phyloP scores from a whole-genome alignment of 2,329 filamentous ascomycete species.

The Akanthomyces lecanii region DNA sequence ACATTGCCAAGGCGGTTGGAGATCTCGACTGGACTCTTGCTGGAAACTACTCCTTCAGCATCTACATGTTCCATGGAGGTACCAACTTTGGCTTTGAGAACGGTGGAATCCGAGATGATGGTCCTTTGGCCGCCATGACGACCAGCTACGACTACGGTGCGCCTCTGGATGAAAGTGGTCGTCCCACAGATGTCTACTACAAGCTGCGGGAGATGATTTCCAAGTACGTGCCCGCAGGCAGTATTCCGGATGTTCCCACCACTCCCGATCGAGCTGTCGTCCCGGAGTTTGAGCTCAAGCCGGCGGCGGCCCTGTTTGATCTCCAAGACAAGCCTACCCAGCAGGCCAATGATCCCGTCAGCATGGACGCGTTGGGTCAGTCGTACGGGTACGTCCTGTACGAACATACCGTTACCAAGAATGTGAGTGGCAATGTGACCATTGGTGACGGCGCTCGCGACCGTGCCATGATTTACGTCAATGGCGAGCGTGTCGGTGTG shows the following conservation, averaged over 20 bases:
- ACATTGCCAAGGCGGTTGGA: conserved; percentile 25
- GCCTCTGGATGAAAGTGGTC: conserved; percentile 46
- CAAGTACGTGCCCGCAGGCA: conserved; percentile 33
- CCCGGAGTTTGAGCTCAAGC: conserved; percentile 34
- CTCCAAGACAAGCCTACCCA: conserved; percentile 24
- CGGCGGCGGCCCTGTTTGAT: conserved; percentile 37
- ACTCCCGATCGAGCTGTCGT: conserved; percentile 32
- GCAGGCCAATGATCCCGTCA: conserved; percentile 28
- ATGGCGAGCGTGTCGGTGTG: conserved; percentile 37
- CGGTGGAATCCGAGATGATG: conserved; percentile 41
- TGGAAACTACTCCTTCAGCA: conserved; percentile 40
- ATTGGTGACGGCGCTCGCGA: conserved; percentile 43
- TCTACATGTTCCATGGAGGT: conserved; percentile 52
- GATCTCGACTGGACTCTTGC: conserved; percentile 37
- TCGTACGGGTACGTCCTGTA: conserved; percentile 43
- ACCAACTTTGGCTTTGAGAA: conserved; percentile 48
- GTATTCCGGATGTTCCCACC: conserved; percentile 34
- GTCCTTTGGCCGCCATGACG: conserved; percentile 35
- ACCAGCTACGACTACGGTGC: conserved; percentile 49
- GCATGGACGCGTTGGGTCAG: conserved; percentile 44
- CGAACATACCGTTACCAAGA: conserved; percentile 29
- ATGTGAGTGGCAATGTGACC: conserved; percentile 30
- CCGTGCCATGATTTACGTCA: conserved; percentile 45
- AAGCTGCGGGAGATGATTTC: conserved; percentile 36
- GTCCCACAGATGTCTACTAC: conserved; percentile 41